Base-by-base conservation (phyloP, 148 eudicot genomes). In the Cornus florida region DNA sequence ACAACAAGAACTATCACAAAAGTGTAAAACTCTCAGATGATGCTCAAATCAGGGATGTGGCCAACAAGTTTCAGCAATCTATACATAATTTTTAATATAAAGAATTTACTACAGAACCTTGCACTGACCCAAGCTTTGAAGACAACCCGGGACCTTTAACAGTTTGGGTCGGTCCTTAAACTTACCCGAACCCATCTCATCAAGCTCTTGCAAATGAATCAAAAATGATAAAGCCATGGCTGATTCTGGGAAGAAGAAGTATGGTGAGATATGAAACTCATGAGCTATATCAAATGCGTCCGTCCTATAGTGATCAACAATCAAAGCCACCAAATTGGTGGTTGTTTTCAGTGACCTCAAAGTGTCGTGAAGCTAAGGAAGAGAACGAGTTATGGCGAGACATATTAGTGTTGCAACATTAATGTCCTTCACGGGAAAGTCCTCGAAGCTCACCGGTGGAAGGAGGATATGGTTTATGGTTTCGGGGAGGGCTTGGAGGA, bases 401-500 rank as follows among this genome's bases (percentile, higher is more conserved):
- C 64, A 62, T 2, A 38, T 22, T 57, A 70, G 39, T 28, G 23
- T 5, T 10, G 0, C 53, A 5, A 5, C 5, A 11, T 38, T 6
- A 6, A 66, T 22, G 57, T 46, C 48, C 64, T 48, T 41, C 9
- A 41, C 19, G 0, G 82, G 72, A 6, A 73, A 14, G 28, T 56
- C 23, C 0, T 73, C 20, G 4, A 57, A 57, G 19, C 19, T 57
- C 2, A 75, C 57, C 0, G 57, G 78, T 6, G 78, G 70, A 6
- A 75, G 82, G 69, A 79, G 66, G 48, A 79, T 0, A 64, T 73
- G 72, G 20, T 82, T 66, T 6, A 78, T 67, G 8, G 59, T 69
- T 69, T 70, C 17, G 0, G 93, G 90, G 4, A 86, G 87, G 3
- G 35, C 35, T 3, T 1, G 1, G 35, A 3, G 3, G 35, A 33